Base-by-base conservation (phyloP, 192 early-diverging fungal genomes). In the Coemansia asiatica region DNA sequence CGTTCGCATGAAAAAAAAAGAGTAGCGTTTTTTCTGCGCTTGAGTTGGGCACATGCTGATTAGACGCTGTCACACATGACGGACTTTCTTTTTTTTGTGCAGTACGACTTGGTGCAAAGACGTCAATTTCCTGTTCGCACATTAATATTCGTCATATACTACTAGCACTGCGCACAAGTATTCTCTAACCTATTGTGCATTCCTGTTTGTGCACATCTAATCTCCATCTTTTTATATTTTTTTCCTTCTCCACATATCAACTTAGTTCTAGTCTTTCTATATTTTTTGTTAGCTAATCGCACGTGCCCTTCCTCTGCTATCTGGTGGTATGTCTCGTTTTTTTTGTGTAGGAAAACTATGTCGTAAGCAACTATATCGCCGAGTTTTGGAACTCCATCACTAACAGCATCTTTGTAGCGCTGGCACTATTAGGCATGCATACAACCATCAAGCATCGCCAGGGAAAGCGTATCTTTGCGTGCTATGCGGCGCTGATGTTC, bases 311-410 rank as follows among this genome's bases (percentile, higher is more conserved):
- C 21, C 8, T 21, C 22, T 51, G n/a, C 50, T 21, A 51, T 23
- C 8, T 51, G 50, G 21, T 23, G 23, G 21, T 48, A 48, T 51
- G 23, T 51, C 22, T 51, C 50, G 22, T 51, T 46, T 54, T 59
- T 15, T 29, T 6, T 4, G 15, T 12, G 31, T 74, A 85, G 86
- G 87, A 89, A 75, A 90, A 91, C 79, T 90, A 92, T 66, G 79
- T 70, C 2, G 76, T 86, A 2, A 84, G 82, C 35, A 66, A 74
- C 46, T 90, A 87, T 64, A 70, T 92, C 56, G 88, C 90, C 50
- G 91, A 92, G 76, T 89, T 85, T 59, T 87, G 87, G 71, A 92
- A 92, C 67, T 83, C 85, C 9, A 72, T 79, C 7, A 86, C 88
- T 38, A 92, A 92, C 72, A 27, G 85, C 26, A 66, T 77, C 49